Evolutionary conservation across 306 rosid genomes (phyloP).

Genomic region (Hylodesmum podocarpum): DNA sequence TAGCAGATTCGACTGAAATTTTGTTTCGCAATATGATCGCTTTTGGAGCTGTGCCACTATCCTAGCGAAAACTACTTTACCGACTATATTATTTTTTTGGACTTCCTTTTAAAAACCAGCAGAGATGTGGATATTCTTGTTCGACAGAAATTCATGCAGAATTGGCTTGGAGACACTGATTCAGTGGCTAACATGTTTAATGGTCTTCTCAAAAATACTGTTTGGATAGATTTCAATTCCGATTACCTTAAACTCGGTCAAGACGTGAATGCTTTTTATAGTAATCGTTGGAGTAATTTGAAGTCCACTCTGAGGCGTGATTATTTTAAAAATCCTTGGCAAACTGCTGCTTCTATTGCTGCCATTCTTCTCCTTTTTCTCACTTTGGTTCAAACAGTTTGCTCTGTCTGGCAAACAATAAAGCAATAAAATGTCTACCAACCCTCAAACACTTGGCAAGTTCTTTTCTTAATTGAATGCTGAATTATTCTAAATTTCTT

Average conservation of each 20-base stretch:
- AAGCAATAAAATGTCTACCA: background rate
- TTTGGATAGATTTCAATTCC: background rate
- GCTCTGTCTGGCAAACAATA: slow-evolving; percentile 32
- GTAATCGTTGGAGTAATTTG: slow-evolving; percentile 3
- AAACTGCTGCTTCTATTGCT: slow-evolving; percentile 32
- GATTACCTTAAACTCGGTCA: slow-evolving; percentile 10
- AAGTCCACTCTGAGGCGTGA: slow-evolving; percentile 36
- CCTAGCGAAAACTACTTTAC: background rate
- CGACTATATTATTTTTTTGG: too few species aligned
- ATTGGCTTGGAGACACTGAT: slow-evolving; percentile 29
- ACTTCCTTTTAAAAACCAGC: too few species aligned
- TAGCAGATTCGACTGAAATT: slow-evolving; percentile 29
- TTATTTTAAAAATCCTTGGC: slow-evolving; percentile 35
- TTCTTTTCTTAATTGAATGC: background rate
- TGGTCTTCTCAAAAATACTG: slow-evolving; percentile 24
- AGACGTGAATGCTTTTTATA: slow-evolving; percentile 28
- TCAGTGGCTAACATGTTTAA: slow-evolving; percentile 32
- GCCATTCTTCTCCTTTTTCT: slow-evolving; percentile 22
- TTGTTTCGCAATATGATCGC: slow-evolving; percentile 38
- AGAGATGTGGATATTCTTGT: too few species aligned
- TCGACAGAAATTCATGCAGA: too few species aligned
- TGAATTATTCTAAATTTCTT: background rate
- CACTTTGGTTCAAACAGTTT: slow-evolving; percentile 31
- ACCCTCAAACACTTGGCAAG: background rate
- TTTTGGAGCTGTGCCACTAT: slow-evolving; percentile 35